Evolutionary conservation across 1,284 basidiomycete species (phyloP), one percentile per base, ranked within the genome.

Genomic region (Caloboletus firmus): DNA sequence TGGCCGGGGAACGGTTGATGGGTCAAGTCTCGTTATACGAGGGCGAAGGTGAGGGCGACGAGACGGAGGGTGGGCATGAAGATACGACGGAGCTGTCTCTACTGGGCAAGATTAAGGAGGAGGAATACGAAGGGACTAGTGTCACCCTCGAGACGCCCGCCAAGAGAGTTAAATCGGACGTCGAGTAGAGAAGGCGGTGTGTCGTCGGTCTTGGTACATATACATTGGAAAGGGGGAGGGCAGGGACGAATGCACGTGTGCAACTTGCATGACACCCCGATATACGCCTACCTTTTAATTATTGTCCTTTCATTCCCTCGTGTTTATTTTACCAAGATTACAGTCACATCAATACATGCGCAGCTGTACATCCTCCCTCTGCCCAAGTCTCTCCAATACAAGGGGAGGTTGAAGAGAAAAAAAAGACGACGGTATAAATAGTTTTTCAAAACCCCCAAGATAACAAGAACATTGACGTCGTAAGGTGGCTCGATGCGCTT

Each of bases 341-440:
- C 59, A 60, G 36, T 45, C 47, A 43, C 39, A 42, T 56, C 30
- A 45, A 62, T 65, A 63, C 66, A 69, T 65, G 66, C 34, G 22
- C 45, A 42, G 41, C 36, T 52, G 54, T 54, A 60, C 49, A 63
- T 53, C 45, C 30, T 58, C 59, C 47, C 50, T 36, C 18, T 55
- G 31, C 50, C 51, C 49, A 51, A 54, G 48, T 55, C 22, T 31
- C 48, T 45, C 48, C 42, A 58, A 61, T 55, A 52, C 51, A 64
- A 43, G 18, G 47, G 45, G 28, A 20, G 49, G 53, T 32, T n/a
- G n/a, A 18, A 40, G 50, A 52, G 40, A 6, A 20, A 40, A 22
- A 5, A 22, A 47, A 43, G 45, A 45, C 41, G 51, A 56, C 46
- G 66, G 64, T 66, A 65, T 65, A 68, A 66, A 58, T 66, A 67